These are phyloP conservation scores for Alternaria panax DNA, from an alignment of 2,329 filamentous ascomycete genomes.

Conservation along the genomic window DNA sequence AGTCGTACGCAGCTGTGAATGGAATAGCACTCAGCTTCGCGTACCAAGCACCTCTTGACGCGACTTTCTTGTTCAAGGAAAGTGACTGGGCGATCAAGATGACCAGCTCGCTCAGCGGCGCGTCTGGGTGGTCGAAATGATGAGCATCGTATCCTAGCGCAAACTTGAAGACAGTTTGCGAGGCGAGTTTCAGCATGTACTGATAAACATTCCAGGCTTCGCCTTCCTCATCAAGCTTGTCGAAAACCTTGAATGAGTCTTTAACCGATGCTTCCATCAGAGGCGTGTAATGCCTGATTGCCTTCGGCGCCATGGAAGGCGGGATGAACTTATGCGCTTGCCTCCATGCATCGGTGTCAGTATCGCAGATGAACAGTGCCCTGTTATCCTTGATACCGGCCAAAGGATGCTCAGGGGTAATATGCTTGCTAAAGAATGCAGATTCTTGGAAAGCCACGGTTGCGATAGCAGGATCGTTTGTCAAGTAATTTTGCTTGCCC, in stretches of 20 bases:
- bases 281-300: conserved; percentile 22
- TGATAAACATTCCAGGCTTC: conserved; percentile 24
- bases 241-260: conserved; percentile 25
- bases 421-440: conserved; percentile 21
- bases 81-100: conserved; percentile 17
- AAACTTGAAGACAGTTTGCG: conserved; percentile 19
- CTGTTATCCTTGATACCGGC: conserved; percentile 19
- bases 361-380: conserved; percentile 19
- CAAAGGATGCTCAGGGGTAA: conserved; percentile 16
- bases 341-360: conserved; percentile 18
- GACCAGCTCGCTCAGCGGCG: conserved; percentile 14
- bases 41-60: conserved; percentile 20
- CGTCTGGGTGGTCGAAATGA: conserved; percentile 19
- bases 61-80: conserved; percentile 22
- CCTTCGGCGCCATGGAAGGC: conserved; percentile 19
- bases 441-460: conserved; percentile 19
- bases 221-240: conserved; percentile 21
- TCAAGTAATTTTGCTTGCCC: conserved; percentile 17
- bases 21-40: conserved; percentile 15
- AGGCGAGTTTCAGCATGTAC: conserved; percentile 25
- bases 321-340: conserved; percentile 23
- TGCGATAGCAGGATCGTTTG: conserved; percentile 22
- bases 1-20: conserved; percentile 13
- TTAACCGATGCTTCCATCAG: conserved; percentile 18
- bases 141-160: conserved; percentile 17